Percentiles rank a stretch among this genome's conserved stretches.
These are phyloP conservation scores for Trichoderma orchidacearum DNA, from an alignment of 495 filamentous ascomycete species.

Conservation along the genomic window DNA sequence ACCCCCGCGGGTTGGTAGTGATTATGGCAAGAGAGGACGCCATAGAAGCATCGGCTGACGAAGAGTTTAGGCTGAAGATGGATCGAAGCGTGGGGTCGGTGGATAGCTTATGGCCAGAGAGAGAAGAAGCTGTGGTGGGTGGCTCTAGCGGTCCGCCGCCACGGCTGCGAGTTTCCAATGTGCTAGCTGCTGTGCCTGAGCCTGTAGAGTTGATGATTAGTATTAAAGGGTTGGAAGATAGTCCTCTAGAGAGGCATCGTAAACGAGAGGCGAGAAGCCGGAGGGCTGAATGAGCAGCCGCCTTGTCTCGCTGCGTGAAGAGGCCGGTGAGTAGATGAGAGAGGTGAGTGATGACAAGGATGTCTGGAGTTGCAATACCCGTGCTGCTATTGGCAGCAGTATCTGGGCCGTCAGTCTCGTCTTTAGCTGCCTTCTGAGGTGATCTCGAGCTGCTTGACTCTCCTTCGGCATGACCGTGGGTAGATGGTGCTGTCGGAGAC, in stretches of 20 bases:
- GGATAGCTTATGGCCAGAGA: neutral
- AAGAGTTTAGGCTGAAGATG: conserved; percentile 15
- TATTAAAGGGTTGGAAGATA: conserved; percentile 14
- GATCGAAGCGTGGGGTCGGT: conserved; percentile 19
- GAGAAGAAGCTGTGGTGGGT: neutral
- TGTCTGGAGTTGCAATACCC: conserved; percentile 9
- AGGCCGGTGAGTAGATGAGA: conserved; percentile 24
- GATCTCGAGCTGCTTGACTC: neutral
- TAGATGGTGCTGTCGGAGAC: neutral
- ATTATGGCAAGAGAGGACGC: no score
- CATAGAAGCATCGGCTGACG: neutral
- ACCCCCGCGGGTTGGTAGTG: neutral
- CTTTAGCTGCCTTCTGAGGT: no score
- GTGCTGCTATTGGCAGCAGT: neutral
- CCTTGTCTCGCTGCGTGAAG: conserved; percentile 23
- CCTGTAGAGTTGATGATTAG: conserved; percentile 29
- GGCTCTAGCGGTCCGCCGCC: neutral
- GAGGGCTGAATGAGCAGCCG: conserved; percentile 18
- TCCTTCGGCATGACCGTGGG: neutral
- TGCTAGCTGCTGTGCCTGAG: neutral
- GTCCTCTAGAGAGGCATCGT: conserved; percentile 14
- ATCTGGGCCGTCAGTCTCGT: no score
- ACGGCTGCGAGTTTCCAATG: neutral
- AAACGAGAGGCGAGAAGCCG: conserved; percentile 19
- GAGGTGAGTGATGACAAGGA: conserved; percentile 29